These are phyloP conservation scores for Candida albicans DNA, from an alignment of 1,139 yeast species.

Conservation along the genomic window DNA sequence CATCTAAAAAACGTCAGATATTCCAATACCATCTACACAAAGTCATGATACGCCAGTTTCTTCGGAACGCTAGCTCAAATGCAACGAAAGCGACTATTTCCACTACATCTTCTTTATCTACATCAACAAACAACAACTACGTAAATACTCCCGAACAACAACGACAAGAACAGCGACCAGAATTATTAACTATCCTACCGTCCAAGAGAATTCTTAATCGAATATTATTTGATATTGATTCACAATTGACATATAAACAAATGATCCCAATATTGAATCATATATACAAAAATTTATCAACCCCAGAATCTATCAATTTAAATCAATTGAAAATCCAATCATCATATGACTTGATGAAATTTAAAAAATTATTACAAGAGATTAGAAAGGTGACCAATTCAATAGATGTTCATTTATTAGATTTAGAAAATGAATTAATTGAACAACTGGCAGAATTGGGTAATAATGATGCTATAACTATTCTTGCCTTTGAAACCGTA, in stretches of 20 bases:
- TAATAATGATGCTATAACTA: conserved; percentile 73
- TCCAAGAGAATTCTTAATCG: conserved; percentile 55
- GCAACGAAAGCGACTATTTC: background rate
- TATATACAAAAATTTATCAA: conserved; percentile 47
- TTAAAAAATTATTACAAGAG: conserved; percentile 65
- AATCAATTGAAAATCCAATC: too few relatives aligned
- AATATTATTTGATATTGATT: conserved; percentile 64
- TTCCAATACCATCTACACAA: too few relatives aligned
- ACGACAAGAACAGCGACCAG: conserved; percentile 38
- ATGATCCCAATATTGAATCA: conserved; percentile 53
- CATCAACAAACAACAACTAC: background rate
- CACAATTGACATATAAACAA: conserved; percentile 53
- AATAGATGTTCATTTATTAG: conserved; percentile 53
- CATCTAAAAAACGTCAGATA: background rate
- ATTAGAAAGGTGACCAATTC: conserved; percentile 62
- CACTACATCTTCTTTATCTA: background rate
- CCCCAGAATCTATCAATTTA: conserved; percentile 20
- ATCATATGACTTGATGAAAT: conserved; percentile 57
- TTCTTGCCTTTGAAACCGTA: conserved; percentile 65
- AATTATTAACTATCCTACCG: conserved; percentile 55
- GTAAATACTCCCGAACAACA: conserved; percentile 1
- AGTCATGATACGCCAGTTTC: background rate
- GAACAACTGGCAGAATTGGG: conserved; percentile 86
- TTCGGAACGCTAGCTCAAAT: background rate
- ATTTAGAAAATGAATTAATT: conserved; percentile 66